Percentiles rank a stretch among this genome's conserved stretches.
Conservation (phyloP, 1,139 yeast species). For the Blastobotrys buckinghamii region DNA sequence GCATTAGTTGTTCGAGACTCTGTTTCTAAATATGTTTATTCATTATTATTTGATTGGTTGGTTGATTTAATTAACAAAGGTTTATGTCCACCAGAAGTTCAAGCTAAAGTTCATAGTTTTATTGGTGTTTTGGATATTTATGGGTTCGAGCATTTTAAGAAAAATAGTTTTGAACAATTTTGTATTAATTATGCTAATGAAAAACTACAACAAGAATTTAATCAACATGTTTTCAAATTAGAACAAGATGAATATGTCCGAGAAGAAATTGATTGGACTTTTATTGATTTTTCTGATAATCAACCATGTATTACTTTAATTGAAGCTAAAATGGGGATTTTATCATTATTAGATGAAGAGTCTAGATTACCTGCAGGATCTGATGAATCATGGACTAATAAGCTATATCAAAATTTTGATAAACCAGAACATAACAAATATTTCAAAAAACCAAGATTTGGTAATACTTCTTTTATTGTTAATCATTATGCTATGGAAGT, state of each 20-base stretch:
- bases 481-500: conserved; percentile 95
- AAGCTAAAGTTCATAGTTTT: conserved; percentile 56
- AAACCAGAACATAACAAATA: conserved; percentile 72
- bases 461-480: conserved; percentile 84
- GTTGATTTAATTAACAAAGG: conserved; percentile 78
- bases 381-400: conserved; percentile 88
- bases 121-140: conserved; percentile 97
- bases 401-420: conserved; percentile 79
- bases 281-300: conserved; percentile 92
- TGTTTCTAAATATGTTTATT: conserved; percentile 87
- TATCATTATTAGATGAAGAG: conserved; percentile 89
- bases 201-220: conserved; percentile 94
- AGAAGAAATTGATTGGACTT: conserved; percentile 95
- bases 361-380: conserved; percentile 91
- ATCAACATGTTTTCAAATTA: conserved; percentile 92
- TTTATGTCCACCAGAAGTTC: conserved; percentile 63
- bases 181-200: conserved; percentile 98
- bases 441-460: conserved; percentile 91
- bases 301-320: conserved; percentile 95
- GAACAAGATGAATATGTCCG: conserved; percentile 93
- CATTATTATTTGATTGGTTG: conserved; percentile 93
- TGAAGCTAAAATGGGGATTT: conserved; percentile 82
- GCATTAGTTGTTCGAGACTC: conserved; percentile 94
- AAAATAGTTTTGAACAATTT: conserved; percentile 93
- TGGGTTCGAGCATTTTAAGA: conserved; percentile 94